Base-by-base conservation (phyloP, 192 early-diverging fungal genomes). In the Rhizoclosmatium sp. region DNA sequence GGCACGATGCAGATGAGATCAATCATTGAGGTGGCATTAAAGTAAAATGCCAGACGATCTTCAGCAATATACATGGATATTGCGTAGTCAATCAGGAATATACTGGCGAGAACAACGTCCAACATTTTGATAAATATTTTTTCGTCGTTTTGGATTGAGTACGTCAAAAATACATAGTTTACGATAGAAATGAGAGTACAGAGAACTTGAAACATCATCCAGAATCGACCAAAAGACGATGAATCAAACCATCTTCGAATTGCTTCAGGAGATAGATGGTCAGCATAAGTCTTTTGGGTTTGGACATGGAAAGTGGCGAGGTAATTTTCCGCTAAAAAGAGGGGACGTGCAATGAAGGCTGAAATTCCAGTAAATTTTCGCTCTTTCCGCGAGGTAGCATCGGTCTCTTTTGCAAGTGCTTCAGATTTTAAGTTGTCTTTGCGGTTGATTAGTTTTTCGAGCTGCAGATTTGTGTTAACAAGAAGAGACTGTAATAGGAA, bases 151-250 rank as follows among this genome's bases (percentile, higher is more conserved):
- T 77, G 75, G 31, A 76, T 77, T 10, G 69, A 19, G 65, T 80
- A 89, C 1, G 88, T 89, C 58, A 89, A 62, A 7, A 86, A 68
- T 4, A 89, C 86, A 51, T 89, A 89, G 80, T 89, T 89, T 64
- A 85, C 60, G 67, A 89, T 89, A 67, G 84, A 83, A 31, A 86
- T 45, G 1, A 85, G 48, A 10, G 85, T 89, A 49, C 81, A 83
- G 41, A 75, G 12, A 19, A 89, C 88, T 74, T 89, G 88, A 65
- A 89, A 84, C 10, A 86, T 78, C 88, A 89, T 89, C 88, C 88
- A 89, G 3, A 85, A 49, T 3, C 88, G 79, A 7, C 78, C 83
- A 41, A 75, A 83, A 46, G 79, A 58, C 4, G 81, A 82, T 2
- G 79, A 69, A 40, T 73, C 74, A 68, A 89, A 80, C 84, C 83